Conservation (phyloP, 2,329 filamentous ascomycete species). For the Aspergillus sp. region DNA sequence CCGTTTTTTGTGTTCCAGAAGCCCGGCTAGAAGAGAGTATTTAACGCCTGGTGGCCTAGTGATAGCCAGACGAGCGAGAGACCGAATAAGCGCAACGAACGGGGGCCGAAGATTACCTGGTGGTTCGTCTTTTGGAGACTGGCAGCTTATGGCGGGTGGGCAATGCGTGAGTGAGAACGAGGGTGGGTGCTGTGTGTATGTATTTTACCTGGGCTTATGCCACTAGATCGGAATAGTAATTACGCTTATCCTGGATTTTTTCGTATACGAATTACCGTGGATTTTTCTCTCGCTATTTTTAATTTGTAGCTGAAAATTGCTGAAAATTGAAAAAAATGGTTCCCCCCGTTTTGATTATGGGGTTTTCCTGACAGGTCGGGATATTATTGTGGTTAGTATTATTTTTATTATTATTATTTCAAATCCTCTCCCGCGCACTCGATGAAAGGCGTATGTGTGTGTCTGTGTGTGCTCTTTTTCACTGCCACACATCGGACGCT, state of each 20-base stretch:
- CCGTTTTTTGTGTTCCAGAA: neutral
- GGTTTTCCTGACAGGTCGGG: neutral
- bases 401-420: slow-evolving; percentile 5
- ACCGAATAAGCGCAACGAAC: slow-evolving; percentile 8
- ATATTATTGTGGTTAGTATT: neutral
- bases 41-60: slow-evolving; percentile 2
- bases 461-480: neutral
- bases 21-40: slow-evolving; percentile 9
- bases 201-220: neutral
- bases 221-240: neutral
- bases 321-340: neutral
- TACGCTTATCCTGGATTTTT: neutral
- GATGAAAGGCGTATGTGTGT: no score
- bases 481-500: neutral
- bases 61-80: neutral
- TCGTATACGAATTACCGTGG: neutral
- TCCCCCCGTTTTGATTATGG: neutral
- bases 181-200: neutral
- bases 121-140: slow-evolving; percentile 3
- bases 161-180: neutral
- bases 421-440: neutral
- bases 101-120: slow-evolving; percentile 7
- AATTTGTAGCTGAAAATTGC: neutral
- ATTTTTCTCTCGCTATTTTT: neutral
- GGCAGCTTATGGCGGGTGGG: slow-evolving; percentile 5